Conservation (phyloP, 148 eudicot species). For the Rhododendron ovatum region DNA sequence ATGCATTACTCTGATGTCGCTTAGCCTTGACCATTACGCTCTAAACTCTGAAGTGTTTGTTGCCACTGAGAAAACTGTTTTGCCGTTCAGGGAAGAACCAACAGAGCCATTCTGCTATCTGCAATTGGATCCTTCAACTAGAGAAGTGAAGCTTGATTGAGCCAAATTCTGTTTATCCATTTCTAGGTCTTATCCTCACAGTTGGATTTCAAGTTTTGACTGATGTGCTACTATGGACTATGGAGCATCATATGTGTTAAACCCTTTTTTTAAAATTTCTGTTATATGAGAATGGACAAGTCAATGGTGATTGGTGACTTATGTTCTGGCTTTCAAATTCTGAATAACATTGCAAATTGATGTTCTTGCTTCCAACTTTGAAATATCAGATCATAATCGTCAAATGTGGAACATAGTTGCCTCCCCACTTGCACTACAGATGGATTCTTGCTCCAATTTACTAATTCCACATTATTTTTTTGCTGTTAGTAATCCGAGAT, state of each 20-base stretch:
- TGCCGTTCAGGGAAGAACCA: slow-evolving; percentile 78
- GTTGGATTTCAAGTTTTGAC: neutral
- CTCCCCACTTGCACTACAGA: neutral
- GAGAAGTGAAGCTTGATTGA: slow-evolving; percentile 58
- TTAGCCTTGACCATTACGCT: neutral
- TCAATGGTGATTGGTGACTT: neutral
- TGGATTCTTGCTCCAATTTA: neutral
- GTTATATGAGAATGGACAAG: neutral
- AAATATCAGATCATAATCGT: neutral
- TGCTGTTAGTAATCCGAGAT: no score
- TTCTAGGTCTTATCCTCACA: neutral
- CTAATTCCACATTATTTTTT: neutral
- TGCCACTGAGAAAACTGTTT: neutral
- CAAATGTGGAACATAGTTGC: neutral
- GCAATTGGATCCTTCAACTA: slow-evolving; percentile 61
- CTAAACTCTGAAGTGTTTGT: neutral
- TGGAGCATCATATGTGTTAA: neutral
- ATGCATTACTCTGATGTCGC: neutral
- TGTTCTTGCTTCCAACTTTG: neutral
- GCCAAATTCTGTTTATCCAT: neutral
- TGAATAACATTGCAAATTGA: neutral
- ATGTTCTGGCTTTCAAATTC: neutral
- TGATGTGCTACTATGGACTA: neutral
- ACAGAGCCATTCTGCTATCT: slow-evolving; percentile 66
- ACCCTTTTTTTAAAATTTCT: neutral